Evolutionary conservation across 805 yeast genomes (phyloP).

Genomic region (Saturnispora serradocipensis): DNA sequence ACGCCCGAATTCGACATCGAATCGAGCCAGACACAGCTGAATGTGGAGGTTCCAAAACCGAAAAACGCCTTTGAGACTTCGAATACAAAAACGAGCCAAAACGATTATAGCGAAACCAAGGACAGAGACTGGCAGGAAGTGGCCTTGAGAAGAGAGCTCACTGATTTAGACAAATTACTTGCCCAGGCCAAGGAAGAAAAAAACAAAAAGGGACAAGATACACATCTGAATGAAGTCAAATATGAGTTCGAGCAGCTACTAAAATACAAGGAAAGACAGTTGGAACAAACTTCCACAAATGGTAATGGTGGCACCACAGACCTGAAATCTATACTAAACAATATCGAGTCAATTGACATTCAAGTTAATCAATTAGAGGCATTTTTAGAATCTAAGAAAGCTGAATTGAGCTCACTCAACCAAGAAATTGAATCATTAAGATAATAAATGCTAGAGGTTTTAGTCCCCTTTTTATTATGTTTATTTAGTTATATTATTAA

Average conservation of each 20-base stretch:
- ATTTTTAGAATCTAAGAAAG: conserved; percentile 51
- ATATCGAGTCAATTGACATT: conserved; percentile 59
- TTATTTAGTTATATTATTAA: background rate
- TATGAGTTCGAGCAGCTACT: conserved; percentile 77
- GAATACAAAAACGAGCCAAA: conserved; percentile 32
- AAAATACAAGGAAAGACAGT: conserved; percentile 61
- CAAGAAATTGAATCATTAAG: conserved; percentile 25
- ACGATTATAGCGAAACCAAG: conserved; percentile 61
- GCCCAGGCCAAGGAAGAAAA: conserved; percentile 45
- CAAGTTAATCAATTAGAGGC: conserved; percentile 70
- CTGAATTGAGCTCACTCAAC: conserved; percentile 46
- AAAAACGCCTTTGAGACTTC: conserved; percentile 1
- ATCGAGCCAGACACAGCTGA: conserved; percentile 41
- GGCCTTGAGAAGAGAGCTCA: conserved; percentile 66
- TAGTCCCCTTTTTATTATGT: background rate
- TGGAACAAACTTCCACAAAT: conserved; percentile 31
- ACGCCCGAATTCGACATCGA: conserved; percentile 62
- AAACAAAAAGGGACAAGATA: conserved; percentile 25
- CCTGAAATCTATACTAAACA: conserved; percentile 46
- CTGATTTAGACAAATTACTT: conserved; percentile 62
- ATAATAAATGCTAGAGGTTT: background rate
- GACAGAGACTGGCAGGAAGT: conserved; percentile 95
- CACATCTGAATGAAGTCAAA: conserved; percentile 26
- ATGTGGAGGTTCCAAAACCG: background rate
- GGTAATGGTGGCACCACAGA: conserved; percentile 20